Conservation (phyloP, 2,329 filamentous ascomycete species). For the Clonostachys rhizophaga region DNA sequence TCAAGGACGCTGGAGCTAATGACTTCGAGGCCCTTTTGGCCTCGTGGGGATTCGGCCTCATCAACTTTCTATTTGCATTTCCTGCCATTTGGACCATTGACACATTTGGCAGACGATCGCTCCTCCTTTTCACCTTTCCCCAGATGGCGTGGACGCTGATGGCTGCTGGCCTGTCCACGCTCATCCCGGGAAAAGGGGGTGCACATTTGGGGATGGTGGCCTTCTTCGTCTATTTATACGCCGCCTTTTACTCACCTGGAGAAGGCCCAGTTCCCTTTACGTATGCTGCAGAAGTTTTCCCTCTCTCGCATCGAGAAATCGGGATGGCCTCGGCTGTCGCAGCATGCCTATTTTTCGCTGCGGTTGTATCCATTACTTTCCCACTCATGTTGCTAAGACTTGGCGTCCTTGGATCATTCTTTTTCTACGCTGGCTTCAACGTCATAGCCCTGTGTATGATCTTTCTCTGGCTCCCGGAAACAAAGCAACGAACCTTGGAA, state of each 20-base stretch:
- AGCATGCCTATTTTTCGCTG: slow-evolving; percentile 57
- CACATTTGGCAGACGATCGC: slow-evolving; percentile 46
- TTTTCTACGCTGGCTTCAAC: slow-evolving; percentile 52
- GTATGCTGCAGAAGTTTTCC: slow-evolving; percentile 67
- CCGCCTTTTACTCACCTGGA: slow-evolving; percentile 42
- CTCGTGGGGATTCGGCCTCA: slow-evolving; percentile 52
- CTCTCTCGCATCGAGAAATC: slow-evolving; percentile 65
- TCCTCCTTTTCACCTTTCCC: slow-evolving; percentile 37
- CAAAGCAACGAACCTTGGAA: slow-evolving; percentile 49
- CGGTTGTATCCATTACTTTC: slow-evolving; percentile 59
- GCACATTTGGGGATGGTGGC: slow-evolving; percentile 39
- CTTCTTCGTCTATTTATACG: slow-evolving; percentile 53
- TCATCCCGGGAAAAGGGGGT: slow-evolving; percentile 33
- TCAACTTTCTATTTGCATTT: slow-evolving; percentile 54
- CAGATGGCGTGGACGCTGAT: slow-evolving; percentile 35
- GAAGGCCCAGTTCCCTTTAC: slow-evolving; percentile 66
- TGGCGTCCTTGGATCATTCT: slow-evolving; percentile 43
- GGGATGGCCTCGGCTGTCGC: slow-evolving; percentile 69
- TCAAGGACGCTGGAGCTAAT: slow-evolving; percentile 50
- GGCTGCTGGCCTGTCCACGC: slow-evolving; percentile 41
- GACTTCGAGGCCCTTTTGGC: slow-evolving; percentile 53
- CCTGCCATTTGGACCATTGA: slow-evolving; percentile 58
- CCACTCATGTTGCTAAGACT: slow-evolving; percentile 46
- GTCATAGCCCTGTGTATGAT: slow-evolving; percentile 49
- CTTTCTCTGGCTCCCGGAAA: slow-evolving; percentile 53